Conservation (phyloP, 306 rosid species). For the Pachyrhizus erosus region DNA sequence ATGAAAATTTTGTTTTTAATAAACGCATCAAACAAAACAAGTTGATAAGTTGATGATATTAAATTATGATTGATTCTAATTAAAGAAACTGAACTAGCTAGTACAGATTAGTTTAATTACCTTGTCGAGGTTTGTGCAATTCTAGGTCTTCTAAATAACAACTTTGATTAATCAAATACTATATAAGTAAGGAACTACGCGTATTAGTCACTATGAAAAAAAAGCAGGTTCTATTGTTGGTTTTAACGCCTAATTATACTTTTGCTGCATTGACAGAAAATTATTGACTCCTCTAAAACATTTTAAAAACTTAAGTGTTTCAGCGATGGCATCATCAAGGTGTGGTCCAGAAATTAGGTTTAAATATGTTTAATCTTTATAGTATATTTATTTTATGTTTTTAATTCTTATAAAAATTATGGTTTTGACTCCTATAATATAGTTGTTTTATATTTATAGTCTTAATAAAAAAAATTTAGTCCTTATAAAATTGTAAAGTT, state of each 20-base stretch:
- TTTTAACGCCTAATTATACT: not conserved
- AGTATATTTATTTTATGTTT: no score
- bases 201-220: not conserved
- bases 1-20: not conserved
- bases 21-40: not conserved
- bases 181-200: not conserved
- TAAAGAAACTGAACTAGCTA: not conserved
- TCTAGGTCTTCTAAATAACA: conserved; percentile 19
- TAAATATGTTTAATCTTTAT: no score
- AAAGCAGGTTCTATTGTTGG: not conserved
- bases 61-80: not conserved
- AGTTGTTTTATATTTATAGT: no score
- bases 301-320: not conserved
- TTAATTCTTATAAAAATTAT: no score
- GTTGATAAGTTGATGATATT: conserved; percentile 14
- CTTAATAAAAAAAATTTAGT: no score
- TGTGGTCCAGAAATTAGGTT: conserved; percentile 21
- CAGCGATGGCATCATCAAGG: not conserved
- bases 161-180: not conserved
- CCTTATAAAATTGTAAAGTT: no score
- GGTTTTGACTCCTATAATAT: no score
- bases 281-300: not conserved
- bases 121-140: conserved; percentile 19
- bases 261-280: not conserved
- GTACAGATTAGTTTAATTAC: not conserved